A percentile compares a stretch with the other conserved stretches of the same genome.
Conservation (phyloP, 306 rosid genomes). For the Canavalia gladiata region DNA sequence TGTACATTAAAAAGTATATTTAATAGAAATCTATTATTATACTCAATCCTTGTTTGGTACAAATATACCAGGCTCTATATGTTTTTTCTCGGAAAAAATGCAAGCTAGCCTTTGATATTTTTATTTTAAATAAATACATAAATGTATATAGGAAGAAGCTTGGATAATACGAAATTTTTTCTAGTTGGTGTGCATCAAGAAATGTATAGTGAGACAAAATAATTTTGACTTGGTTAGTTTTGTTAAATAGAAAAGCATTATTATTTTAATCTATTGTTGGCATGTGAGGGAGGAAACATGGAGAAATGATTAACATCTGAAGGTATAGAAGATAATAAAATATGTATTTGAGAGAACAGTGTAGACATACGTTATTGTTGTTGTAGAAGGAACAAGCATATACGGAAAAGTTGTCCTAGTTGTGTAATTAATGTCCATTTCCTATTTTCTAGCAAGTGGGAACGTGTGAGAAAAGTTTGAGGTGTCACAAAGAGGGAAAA, state of each 20-base stretch:
- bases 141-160: background rate
- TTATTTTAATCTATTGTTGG: background rate
- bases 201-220: background rate
- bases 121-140: background rate
- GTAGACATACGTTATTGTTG: conserved; percentile 48
- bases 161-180: background rate
- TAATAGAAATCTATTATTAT: background rate
- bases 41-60: background rate
- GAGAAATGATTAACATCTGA: background rate
- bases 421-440: conserved; percentile 38
- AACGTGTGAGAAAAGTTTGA: conserved; percentile 36
- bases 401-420: conserved; percentile 40
- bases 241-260: background rate
- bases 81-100: background rate
- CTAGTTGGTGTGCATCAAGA: background rate
- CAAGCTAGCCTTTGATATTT: background rate
- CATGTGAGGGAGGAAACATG: conserved; percentile 12
- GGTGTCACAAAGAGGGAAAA: background rate
- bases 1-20: background rate
- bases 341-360: background rate
- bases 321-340: background rate
- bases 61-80: background rate
- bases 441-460: conserved; percentile 58
- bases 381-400: conserved; percentile 33
- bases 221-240: background rate